Evolutionary conservation across 257 asterid genomes (phyloP), one percentile per base, ranked within the genome.

Genomic region (Primulina huaijiensis): DNA sequence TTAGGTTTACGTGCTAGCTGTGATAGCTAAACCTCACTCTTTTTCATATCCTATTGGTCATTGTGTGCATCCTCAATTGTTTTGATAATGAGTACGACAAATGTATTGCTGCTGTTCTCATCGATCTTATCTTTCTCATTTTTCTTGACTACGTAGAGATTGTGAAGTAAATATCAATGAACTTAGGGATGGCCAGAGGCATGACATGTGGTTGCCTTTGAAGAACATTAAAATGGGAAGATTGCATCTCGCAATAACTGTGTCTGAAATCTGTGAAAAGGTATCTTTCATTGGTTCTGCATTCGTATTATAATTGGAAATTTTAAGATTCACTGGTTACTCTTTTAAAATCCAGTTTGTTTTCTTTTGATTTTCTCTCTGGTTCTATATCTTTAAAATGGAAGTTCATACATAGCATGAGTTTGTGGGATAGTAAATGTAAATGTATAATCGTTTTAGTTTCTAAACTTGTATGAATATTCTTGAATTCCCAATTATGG

Each of bases 201-300:
- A 82, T 71, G 97, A 94, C 73, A 71, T 94, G 77, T 94, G 99
- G 99, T 72, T 91, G 85, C 78, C 97, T 76, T 96, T 94, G 72
- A 85, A 85, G 86, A 88, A 86, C 67, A 83, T 91, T 60, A 94
- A 94, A 79, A 84, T 79, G 75, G 99, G 99, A 81, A 80, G 97
- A 72, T 69, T 94, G 79, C 99, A 79, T 86, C 86, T 94, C 75
- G 97, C 97, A 9, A 43, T 94, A 58, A 88, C 93, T 33, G 91
- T 94, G 53, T 37, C 73, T 16, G 87, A 83, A 76, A 78, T 21
- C 66, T 70, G 71, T 74, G 86, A 37, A 73, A 87, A 91, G 97
- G 99, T 94, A 87, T 34, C 25, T 7, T 30, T 14, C 12, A 14
- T 43, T 6, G 6, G 2, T 43, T 14, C 14, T 14, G 19, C 55